Conservation (phyloP, 768 basidiomycete species). For the Coprinopsis sp. region DNA sequence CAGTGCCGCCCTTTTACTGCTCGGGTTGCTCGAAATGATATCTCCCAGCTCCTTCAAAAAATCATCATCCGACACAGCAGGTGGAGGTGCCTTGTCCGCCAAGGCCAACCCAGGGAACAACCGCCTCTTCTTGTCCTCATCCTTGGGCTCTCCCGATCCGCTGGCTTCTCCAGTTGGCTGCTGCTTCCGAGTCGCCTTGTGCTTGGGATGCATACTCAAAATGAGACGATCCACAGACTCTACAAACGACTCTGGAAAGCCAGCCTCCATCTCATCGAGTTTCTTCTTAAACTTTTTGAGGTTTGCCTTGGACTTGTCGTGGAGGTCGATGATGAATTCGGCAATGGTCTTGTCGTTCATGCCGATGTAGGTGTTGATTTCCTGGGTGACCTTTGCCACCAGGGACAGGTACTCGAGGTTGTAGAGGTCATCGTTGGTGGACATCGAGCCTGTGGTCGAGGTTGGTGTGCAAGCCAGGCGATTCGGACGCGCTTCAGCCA, state of each 20-base stretch:
- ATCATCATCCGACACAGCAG: conserved; percentile 66
- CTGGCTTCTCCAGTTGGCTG: conserved; percentile 39
- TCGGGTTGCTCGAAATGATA: conserved; percentile 74
- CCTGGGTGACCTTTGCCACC: conserved; percentile 87
- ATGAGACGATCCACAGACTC: conserved; percentile 94
- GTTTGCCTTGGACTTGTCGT: conserved; percentile 72
- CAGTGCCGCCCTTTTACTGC: neutral
- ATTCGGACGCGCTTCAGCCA: neutral
- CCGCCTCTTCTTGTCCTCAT: conserved; percentile 74
- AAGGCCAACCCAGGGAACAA: conserved; percentile 88
- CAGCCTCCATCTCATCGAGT: conserved; percentile 71
- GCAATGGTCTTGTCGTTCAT: conserved; percentile 90
- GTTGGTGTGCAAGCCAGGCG: conserved; percentile 65
- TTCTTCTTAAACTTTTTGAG: conserved; percentile 77
- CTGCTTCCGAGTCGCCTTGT: conserved; percentile 63
- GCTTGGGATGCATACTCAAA: conserved; percentile 90
- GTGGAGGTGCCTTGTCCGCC: conserved; percentile 65
- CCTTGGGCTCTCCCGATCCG: conserved; percentile 36
- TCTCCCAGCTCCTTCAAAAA: conserved; percentile 88
- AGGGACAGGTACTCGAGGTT: conserved; percentile 91
- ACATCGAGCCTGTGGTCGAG: conserved; percentile 45
- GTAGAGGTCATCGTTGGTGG: conserved; percentile 69
- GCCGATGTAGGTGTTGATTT: conserved; percentile 83
- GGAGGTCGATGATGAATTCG: conserved; percentile 90
- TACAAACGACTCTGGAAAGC: conserved; percentile 85